phyloP scores from a whole-genome alignment of 192 early-diverging fungal genomes.

The Radiomyces spectabilis region DNA sequence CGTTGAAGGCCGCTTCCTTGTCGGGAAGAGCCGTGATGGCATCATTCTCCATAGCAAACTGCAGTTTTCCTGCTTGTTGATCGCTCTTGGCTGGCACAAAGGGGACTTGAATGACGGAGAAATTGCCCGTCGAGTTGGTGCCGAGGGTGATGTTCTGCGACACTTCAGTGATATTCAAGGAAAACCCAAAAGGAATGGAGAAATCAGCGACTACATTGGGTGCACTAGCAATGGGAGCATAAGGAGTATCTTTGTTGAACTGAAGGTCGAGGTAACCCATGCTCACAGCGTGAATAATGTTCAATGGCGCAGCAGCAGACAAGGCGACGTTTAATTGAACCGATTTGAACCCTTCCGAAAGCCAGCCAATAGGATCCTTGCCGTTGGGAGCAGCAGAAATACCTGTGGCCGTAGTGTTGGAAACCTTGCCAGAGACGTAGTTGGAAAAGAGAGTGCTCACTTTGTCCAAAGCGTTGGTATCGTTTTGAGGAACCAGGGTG shows the following conservation, averaged over 20 bases:
- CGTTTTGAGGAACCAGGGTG: constrained; percentile 39
- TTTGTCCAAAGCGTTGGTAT: constrained; percentile 31
- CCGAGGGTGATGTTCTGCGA: constrained; percentile 42
- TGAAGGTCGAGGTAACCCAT: constrained; percentile 47
- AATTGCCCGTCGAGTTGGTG: constrained; percentile 17
- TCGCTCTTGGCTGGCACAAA: constrained; percentile 28
- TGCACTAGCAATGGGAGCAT: constrained; percentile 39
- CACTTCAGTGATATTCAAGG: constrained; percentile 46
- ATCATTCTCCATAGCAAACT: constrained; percentile 37
- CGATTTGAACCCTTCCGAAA: constrained; percentile 39
- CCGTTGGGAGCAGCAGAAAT: constrained; percentile 44
- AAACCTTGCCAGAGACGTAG: constrained; percentile 41
- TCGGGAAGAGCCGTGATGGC: constrained; percentile 37
- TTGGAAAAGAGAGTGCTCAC: constrained; percentile 43
- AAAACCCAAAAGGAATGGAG: constrained; percentile 57
- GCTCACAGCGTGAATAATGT: constrained; percentile 42
- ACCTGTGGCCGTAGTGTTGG: constrained; percentile 40
- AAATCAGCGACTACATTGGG: constrained; percentile 38
- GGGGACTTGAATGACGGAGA: constrained; percentile 19
- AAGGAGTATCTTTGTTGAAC: constrained; percentile 37
- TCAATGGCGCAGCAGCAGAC: constrained; percentile 26
- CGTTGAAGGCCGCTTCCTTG: constrained; percentile 40
- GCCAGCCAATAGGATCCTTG: constrained; percentile 38
- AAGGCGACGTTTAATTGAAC: constrained; percentile 46
- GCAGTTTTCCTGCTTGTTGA: constrained; percentile 31